phyloP scores from a whole-genome alignment of 1,139 yeast species.

The Saccharomyces hybrid region DNA sequence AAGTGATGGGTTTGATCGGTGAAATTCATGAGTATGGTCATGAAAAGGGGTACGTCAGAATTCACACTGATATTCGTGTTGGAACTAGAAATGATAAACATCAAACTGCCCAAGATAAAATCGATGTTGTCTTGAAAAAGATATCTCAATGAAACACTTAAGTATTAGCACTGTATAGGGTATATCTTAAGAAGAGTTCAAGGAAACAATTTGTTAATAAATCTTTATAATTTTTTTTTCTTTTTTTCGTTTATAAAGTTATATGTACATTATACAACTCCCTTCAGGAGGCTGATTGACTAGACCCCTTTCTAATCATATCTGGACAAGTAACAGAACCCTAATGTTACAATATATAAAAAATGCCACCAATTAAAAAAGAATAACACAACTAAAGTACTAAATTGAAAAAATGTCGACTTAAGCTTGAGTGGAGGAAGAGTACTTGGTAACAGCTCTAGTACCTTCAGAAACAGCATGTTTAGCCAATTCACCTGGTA shows the following conservation, averaged over 20 bases:
- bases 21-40: constrained; percentile 67
- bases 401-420: constrained; percentile 1
- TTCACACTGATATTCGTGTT: constrained; percentile 77
- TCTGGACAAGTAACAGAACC: constrained; percentile 4
- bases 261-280: constrained; percentile 7
- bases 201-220: background rate
- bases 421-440: constrained; percentile 51
- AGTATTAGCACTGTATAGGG: background rate
- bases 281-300: background rate
- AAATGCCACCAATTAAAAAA: constrained; percentile 4
- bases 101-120: constrained; percentile 61
- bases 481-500: constrained; percentile 99
- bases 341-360: constrained; percentile 11
- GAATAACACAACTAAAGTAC: constrained; percentile 1
- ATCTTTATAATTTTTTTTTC: background rate
- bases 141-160: background rate
- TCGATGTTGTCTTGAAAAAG: constrained; percentile 46
- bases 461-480: constrained; percentile 99
- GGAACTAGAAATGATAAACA: constrained; percentile 68
- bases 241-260: constrained; percentile 3
- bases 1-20: constrained; percentile 75
- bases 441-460: constrained; percentile 98
- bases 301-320: background rate
- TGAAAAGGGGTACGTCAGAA: constrained; percentile 58
- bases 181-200: background rate